phyloP scores from a whole-genome alignment of 1,284 basidiomycete genomes.

The Sporisorium graminicola region DNA sequence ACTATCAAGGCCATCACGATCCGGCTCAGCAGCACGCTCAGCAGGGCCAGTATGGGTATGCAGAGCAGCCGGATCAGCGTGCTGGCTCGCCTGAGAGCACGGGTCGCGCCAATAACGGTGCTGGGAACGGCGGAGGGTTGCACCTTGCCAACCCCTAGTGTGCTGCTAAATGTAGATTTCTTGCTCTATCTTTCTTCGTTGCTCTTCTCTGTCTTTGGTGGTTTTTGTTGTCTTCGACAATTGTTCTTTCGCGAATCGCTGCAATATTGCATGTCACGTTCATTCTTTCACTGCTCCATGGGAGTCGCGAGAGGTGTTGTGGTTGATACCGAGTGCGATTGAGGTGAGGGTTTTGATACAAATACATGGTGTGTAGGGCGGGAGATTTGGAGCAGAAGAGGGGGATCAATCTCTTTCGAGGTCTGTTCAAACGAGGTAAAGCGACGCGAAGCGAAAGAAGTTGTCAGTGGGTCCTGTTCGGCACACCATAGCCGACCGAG shows the following conservation, averaged over 20 bases:
- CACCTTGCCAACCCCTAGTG: slow-evolving; percentile 49
- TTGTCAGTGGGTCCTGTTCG: too few relatives aligned
- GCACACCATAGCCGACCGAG: too few relatives aligned
- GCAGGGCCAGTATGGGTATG: slow-evolving; percentile 13
- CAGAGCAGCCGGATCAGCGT: slow-evolving; percentile 18
- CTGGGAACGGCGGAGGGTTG: slow-evolving; percentile 24
- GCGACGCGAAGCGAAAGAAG: background rate
- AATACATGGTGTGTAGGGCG: slow-evolving; percentile 8
- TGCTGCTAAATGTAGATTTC: background rate
- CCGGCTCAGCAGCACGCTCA: slow-evolving; percentile 9
- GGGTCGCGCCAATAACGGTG: slow-evolving; percentile 1
- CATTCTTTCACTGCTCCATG: background rate
- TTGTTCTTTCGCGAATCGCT: background rate
- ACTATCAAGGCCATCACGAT: slow-evolving; percentile 28
- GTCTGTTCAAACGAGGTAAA: slow-evolving; percentile 23
- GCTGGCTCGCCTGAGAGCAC: slow-evolving; percentile 33
- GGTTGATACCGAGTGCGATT: background rate
- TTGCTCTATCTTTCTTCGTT: background rate
- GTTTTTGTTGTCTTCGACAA: background rate
- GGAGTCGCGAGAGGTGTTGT: background rate
- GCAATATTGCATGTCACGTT: background rate
- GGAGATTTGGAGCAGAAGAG: background rate
- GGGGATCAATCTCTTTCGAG: slow-evolving; percentile 44
- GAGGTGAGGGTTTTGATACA: slow-evolving; percentile 10
- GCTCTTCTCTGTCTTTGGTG: background rate